Evolutionary conservation across 2,329 filamentous ascomycete species (phyloP), one percentile per base, ranked within the genome.

Genomic region (Fonsecaea nubica): DNA sequence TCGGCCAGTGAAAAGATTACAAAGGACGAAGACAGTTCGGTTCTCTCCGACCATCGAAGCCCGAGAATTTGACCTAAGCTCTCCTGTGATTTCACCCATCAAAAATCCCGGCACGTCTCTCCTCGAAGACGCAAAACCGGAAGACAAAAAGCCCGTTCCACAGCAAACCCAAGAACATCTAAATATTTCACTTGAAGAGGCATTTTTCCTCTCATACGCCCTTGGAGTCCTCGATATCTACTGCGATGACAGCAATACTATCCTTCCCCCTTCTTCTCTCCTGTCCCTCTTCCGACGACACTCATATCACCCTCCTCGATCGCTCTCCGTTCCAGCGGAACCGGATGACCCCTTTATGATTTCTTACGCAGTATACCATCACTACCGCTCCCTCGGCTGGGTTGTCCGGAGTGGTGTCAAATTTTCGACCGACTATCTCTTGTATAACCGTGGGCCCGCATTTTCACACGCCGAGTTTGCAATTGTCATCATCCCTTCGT

Each of bases 391-490:
- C 0, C 84, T 98, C 0, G 95, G 95, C 30, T 99, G 95, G 94
- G 92, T 97, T 0, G 90, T 96, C 0, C 90, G 96, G 13, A 89
- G 91, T 4, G 96, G 95, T 40, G 89, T 96, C 76, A 99, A 99
- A 76, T 99, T 99, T 73, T 92, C 92, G 25, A 91, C 93, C 9
- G 95, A 99, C 77, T 97, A 92, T 82, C 82, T 99, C n/a, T 85
- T 99, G 7, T 99, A 99, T 79, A 89, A 92, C 64, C 90, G 93
- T 21, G 95, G 95, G 0, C 95, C 95, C 0, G 94, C 95, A 0
- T 98, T 99, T 77, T 89, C 92, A 25, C 95, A 99, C 76, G 95
- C 95, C 25, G 93, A 98, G 75, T 99, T 97, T 75, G 93, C 92
- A 0, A 81, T 97, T 52, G 84, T 94, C 30, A 87, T 99, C 48